Conservation (phyloP, 345 rosid species). For the Moringa oleifera region DNA sequence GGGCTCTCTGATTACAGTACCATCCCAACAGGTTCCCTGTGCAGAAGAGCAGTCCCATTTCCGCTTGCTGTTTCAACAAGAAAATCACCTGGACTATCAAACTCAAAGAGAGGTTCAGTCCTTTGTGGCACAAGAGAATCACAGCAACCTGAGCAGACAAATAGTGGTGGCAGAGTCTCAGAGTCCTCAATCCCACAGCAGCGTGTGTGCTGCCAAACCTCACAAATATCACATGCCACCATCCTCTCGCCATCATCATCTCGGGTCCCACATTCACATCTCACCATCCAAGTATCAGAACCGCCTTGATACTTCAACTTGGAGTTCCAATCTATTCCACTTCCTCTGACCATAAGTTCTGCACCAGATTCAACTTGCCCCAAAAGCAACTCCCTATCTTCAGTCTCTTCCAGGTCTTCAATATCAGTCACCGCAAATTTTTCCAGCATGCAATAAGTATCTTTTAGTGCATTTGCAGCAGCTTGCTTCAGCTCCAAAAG, state of each 20-base stretch:
- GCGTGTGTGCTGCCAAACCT: slow-evolving; percentile 87
- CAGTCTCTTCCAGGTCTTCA: slow-evolving; percentile 35
- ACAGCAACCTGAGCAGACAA: slow-evolving; percentile 66
- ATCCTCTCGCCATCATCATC: slow-evolving; percentile 96
- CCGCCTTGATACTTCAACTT: slow-evolving; percentile 60
- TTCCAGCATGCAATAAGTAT: slow-evolving; percentile 60
- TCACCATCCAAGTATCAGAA: slow-evolving; percentile 69
- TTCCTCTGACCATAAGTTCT: slow-evolving; percentile 45
- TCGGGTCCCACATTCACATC: slow-evolving; percentile 63
- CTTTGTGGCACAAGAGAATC: slow-evolving; percentile 36
- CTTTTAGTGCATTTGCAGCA: slow-evolving; percentile 50
- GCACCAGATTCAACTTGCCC: slow-evolving; percentile 50
- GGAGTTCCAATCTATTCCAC: slow-evolving; percentile 35
- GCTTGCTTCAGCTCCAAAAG: slow-evolving; percentile 60
- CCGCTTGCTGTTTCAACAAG: slow-evolving; percentile 18
- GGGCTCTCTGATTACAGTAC: slow-evolving; percentile 8
- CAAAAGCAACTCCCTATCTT: slow-evolving; percentile 40
- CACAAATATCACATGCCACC: slow-evolving; percentile 81
- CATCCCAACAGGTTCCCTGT: slow-evolving; percentile 6
- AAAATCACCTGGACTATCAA: slow-evolving; percentile 24
- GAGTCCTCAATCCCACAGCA: slow-evolving; percentile 73
- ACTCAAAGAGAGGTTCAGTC: slow-evolving; percentile 26
- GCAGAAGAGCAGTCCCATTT: slow-evolving; percentile 11
- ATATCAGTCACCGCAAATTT: slow-evolving; percentile 50
- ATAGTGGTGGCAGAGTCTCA: slow-evolving; percentile 61